These are phyloP conservation scores for Thraustochytrium striatum DNA, from an alignment of 352 stramenopile genomes.

Conservation along the genomic window DNA sequence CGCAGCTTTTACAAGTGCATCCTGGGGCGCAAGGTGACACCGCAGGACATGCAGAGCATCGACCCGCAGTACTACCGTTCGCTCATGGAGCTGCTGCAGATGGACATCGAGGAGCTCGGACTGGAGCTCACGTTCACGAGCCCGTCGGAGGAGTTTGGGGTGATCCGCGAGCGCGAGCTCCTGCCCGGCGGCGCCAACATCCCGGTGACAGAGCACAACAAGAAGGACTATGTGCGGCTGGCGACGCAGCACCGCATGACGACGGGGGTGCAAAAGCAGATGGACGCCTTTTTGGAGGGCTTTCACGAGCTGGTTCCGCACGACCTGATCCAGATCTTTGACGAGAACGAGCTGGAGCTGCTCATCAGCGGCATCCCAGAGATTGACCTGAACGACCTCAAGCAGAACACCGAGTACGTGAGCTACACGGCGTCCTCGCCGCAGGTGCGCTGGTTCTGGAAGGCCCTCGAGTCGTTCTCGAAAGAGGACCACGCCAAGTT, in stretches of 20 bases:
- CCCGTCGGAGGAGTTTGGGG: conserved; percentile 78
- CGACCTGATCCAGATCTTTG: conserved; percentile 85
- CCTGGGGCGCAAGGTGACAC: conserved; percentile 88
- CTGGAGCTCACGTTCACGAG: conserved; percentile 87
- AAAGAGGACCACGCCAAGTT: conserved; percentile 84
- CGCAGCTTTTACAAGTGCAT: conserved; percentile 98
- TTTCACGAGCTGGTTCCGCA: conserved; percentile 83
- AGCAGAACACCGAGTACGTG: conserved; percentile 83
- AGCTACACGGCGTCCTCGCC: conserved; percentile 68
- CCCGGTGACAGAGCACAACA: conserved; percentile 82
- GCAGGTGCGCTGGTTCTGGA: conserved; percentile 90
- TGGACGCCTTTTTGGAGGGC: conserved; percentile 79
- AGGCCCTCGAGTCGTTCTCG: conserved; percentile 77
- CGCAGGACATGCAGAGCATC: conserved; percentile 98
- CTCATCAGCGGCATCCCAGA: conserved; percentile 84
- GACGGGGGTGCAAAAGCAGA: conserved; percentile 90
- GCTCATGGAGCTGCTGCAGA: conserved; percentile 80
- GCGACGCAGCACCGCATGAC: conserved; percentile 99
- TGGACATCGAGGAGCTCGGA: conserved; percentile 63
- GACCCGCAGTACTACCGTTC: conserved; percentile 93
- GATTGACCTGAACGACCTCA: conserved; percentile 89
- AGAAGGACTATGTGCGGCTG: conserved; percentile 85
- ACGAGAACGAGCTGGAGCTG: conserved; percentile 85
- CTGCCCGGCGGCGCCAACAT: conserved; percentile 78
- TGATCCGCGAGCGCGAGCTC: conserved; percentile 68